Evolutionary conservation across 768 basidiomycete species (phyloP).

Genomic region (Lactarius hengduanensis): DNA sequence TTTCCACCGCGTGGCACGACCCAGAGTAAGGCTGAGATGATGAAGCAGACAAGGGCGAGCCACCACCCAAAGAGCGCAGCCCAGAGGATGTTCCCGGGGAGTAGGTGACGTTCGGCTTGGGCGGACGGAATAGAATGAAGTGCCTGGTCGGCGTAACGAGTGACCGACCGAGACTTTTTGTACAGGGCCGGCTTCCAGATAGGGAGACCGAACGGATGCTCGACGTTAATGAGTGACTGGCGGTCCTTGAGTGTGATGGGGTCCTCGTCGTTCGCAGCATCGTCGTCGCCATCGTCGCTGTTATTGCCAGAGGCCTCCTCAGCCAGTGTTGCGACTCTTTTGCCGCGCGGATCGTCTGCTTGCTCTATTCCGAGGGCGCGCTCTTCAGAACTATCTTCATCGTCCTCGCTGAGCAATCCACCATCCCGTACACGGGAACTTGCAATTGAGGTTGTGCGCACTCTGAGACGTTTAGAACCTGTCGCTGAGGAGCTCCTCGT

Average conservation of each 20-base stretch:
- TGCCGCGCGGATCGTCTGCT: conserved; percentile 39
- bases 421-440: conserved; percentile 53
- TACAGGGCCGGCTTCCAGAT: conserved; percentile 99
- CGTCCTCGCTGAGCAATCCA: conserved; percentile 25
- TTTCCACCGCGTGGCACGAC: conserved; percentile 77
- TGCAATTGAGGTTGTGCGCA: conserved; percentile 62
- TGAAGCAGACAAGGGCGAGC: conserved; percentile 72
- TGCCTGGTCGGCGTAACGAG: conserved; percentile 92
- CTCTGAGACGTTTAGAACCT: conserved; percentile 38
- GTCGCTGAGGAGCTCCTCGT: conserved; percentile 54
- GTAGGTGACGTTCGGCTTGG: conserved; percentile 87
- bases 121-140: conserved; percentile 91
- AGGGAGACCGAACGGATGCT: conserved; percentile 97
- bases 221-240: conserved; percentile 97
- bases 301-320: conserved; percentile 40
- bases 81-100: conserved; percentile 96
- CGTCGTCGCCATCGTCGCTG: conserved; percentile 42
- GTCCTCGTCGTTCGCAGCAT: conserved; percentile 57
- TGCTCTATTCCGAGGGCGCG: conserved; percentile 38
- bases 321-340: conserved; percentile 35
- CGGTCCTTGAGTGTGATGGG: conserved; percentile 92
- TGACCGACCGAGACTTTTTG: conserved; percentile 96
- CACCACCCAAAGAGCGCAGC: conserved; percentile 89
- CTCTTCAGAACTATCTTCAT: conserved; percentile 38
- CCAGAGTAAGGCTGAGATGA: conserved; percentile 65